Evolutionary conservation across 2,329 filamentous ascomycete genomes (phyloP), one percentile per base, ranked within the genome.

Genomic region (Anisogramma anomala): DNA sequence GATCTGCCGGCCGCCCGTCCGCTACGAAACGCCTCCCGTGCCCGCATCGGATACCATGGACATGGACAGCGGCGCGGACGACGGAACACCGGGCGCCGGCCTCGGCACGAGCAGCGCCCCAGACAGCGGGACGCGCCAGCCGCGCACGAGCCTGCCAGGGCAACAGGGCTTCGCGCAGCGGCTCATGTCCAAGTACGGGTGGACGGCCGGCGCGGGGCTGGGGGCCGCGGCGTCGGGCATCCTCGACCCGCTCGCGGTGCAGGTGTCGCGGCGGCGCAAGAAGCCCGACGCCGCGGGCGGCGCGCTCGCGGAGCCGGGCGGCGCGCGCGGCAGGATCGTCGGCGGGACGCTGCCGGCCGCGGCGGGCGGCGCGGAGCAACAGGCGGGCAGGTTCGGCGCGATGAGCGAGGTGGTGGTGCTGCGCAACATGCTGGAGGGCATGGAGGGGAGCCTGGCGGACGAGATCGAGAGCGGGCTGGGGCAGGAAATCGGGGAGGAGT

Each of bases 401-500:
- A 86, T 89, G 74, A 86, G 80, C 45, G 75, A 83, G 48, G 89
- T 96, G 14, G 74, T 96, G 37, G 78, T 93, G 33, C 64, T 95
- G 14, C 72, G 74, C 39, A 80, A 84, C 36, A 95, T 96, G 84
- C 72, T 96, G 1, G 79, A 91, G 47, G 84, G 82, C 5, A 79
- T 96, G 68, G 72, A 65, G 2, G 68, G 94, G 55, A n/a, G n/a
- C n/a, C 64, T 94, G 33, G 74, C 81, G 43, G 70, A 68, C n/a
- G 89, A 95, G 59, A 76, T 94, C 36, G 74, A 79, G 45, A 71
- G 72, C 11, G 77, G 77, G 0, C 65, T 98, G 37, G 80, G 89
- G 51, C 89, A 96, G 63, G 88, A 95, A 58, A 95, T 98, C 60
- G 91, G 91, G 6, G 85, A 95, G 55, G 85, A 94, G 57, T 95